A percentile compares a stretch with the other conserved stretches of the same genome.
These are phyloP conservation scores for Sindora glabra DNA, from an alignment of 306 rosid genomes.

Conservation along the genomic window DNA sequence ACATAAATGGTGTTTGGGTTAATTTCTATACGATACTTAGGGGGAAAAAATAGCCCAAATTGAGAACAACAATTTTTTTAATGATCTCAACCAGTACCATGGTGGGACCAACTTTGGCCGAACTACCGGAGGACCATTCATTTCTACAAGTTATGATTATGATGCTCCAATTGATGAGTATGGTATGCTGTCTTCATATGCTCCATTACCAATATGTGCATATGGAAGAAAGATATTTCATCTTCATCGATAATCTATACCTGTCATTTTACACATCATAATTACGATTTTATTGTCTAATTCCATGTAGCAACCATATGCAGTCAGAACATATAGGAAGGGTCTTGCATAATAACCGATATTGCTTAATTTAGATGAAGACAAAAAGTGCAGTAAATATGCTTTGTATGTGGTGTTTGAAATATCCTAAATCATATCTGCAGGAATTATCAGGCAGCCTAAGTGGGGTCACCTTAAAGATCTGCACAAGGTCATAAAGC, in stretches of 20 bases:
- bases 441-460: conserved; percentile 85
- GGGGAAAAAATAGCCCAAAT: background rate
- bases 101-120: conserved; percentile 95
- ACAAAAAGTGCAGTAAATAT: background rate
- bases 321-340: conserved; percentile 5
- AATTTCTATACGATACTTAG: background rate
- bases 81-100: conserved; percentile 61
- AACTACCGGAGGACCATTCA: conserved; percentile 73
- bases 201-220: background rate
- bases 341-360: background rate
- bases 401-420: background rate
- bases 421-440: conserved; percentile 14
- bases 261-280: background rate
- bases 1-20: background rate
- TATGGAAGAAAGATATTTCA: background rate
- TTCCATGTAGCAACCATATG: background rate
- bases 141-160: conserved; percentile 85
- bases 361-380: conserved; percentile 4
- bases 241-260: background rate
- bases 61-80: background rate
- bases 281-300: background rate
- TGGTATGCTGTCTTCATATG: conserved; percentile 45
- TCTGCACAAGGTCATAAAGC: conserved; percentile 77
- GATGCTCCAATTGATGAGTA: conserved; percentile 95
- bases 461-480: conserved; percentile 98